Evolutionary conservation across 139 green algal species (phyloP).

Genomic region (Penium margaritaceum): DNA sequence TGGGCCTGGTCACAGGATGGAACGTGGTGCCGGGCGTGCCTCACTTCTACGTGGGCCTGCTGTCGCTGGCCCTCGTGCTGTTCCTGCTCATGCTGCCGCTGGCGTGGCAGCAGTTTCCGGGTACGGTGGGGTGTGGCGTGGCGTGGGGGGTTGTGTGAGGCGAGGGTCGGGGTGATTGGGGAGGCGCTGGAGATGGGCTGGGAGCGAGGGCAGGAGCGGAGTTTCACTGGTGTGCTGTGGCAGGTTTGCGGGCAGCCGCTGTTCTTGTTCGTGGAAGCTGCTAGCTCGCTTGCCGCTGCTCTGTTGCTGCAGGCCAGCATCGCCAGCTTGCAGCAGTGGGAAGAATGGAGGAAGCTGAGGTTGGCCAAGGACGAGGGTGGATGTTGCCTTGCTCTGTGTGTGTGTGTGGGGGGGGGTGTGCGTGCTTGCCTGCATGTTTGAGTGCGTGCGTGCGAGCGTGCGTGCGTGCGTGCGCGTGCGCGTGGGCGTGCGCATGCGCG

Average conservation of each 20-base stretch:
- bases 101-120: not conserved
- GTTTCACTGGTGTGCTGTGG: too few relatives aligned
- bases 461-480: too few relatives aligned
- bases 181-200: not conserved
- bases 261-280: not conserved
- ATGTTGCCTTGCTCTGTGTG: too few relatives aligned
- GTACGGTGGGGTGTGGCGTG: not conserved
- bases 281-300: not conserved
- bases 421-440: too few relatives aligned
- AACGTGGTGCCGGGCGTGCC: constrained; percentile 2
- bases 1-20: not conserved
- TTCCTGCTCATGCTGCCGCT: constrained; percentile 7
- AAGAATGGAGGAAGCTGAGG: too few relatives aligned
- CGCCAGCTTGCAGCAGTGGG: too few relatives aligned
- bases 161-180: not conserved
- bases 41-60: constrained; percentile 4
- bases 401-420: too few relatives aligned
- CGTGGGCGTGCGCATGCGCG: too few relatives aligned
- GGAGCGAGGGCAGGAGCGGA: too few relatives aligned
- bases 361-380: too few relatives aligned
- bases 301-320: too few relatives aligned
- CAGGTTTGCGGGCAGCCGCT: not conserved
- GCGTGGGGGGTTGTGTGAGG: not conserved
- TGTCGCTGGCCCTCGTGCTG: constrained; percentile 8
- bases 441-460: too few relatives aligned